Percentiles rank a stretch among this genome's conserved stretches.
These are phyloP conservation scores for Melanopsichium pennsylvanicum DNA, from an alignment of 1,284 basidiomycete genomes.

Conservation along the genomic window DNA sequence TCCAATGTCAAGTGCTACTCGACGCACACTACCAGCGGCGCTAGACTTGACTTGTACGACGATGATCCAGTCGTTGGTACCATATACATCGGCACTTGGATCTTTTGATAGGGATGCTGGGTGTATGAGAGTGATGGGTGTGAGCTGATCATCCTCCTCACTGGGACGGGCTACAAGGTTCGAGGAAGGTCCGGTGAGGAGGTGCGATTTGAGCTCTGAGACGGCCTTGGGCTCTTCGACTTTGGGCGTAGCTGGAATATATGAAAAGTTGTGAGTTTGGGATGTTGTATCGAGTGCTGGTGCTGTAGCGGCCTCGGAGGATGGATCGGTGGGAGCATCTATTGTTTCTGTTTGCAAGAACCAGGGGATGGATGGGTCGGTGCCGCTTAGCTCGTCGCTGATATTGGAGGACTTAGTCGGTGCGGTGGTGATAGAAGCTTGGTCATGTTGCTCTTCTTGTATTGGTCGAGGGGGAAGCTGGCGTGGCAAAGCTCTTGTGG, in stretches of 20 bases:
- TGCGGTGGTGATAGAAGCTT: not conserved
- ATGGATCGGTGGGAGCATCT: constrained; percentile 22
- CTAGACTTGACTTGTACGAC: constrained; percentile 57
- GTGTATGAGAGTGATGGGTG: constrained; percentile 51
- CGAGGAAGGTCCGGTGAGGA: constrained; percentile 39
- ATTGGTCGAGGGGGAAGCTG: constrained; percentile 12
- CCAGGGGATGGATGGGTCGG: constrained; percentile 49
- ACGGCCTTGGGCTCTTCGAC: constrained; percentile 43
- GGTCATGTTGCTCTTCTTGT: not conserved
- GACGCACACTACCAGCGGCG: constrained; percentile 48
- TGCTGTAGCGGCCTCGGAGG: not conserved
- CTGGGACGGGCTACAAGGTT: constrained; percentile 48
- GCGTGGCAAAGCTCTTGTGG: constrained; percentile 11
- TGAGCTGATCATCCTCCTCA: constrained; percentile 34
- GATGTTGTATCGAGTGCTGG: not conserved
- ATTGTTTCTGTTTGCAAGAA: constrained; percentile 53
- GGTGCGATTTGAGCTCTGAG: constrained; percentile 36
- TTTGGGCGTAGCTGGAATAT: constrained; percentile 24
- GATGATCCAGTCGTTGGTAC: constrained; percentile 58
- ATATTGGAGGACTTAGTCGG: constrained; percentile 1
- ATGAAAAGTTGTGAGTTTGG: constrained; percentile 22
- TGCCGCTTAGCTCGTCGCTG: constrained; percentile 43
- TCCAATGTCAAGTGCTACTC: constrained; percentile 52
- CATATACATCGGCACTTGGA: constrained; percentile 30
- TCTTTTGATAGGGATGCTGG: constrained; percentile 47